Evolutionary conservation across 2,329 filamentous ascomycete species (phyloP).

Genomic region (Paraphaeosphaeria sporulosa): DNA sequence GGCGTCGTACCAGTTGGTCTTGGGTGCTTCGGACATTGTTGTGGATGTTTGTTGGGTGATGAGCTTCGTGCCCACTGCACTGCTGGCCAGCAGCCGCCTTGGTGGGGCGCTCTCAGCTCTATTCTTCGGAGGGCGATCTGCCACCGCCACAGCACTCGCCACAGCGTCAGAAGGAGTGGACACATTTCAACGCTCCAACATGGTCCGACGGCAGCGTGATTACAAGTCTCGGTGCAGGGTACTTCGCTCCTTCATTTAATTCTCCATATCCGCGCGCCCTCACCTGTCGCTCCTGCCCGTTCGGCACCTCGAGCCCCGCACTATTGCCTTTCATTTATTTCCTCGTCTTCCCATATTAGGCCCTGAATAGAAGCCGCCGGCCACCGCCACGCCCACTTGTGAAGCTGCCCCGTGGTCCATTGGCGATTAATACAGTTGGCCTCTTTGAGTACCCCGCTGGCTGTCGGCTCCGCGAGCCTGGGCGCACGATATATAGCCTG

Average conservation of each 20-base stretch:
- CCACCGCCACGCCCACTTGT: constrained; percentile 34
- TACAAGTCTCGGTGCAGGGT: constrained; percentile 24
- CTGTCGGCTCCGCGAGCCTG: constrained; percentile 30
- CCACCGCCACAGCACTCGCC: constrained; percentile 16
- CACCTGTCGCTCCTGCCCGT: constrained; percentile 21
- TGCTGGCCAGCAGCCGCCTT: not conserved
- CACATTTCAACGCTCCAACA: constrained; percentile 39
- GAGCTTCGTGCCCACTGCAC: not conserved
- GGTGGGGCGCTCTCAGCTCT: constrained; percentile 26
- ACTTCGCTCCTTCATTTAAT: constrained; percentile 25
- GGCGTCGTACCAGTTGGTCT: constrained; percentile 49
- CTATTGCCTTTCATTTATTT: constrained; percentile 33
- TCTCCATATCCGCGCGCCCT: constrained; percentile 25
- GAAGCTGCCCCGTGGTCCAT: constrained; percentile 24
- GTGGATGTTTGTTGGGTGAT: not conserved
- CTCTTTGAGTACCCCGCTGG: constrained; percentile 43
- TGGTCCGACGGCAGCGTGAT: constrained; percentile 46
- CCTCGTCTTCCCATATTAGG: constrained; percentile 26
- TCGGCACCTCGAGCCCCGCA: constrained; percentile 20
- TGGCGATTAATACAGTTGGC: constrained; percentile 45
- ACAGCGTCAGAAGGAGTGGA: constrained; percentile 32
- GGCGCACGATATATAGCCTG: constrained; percentile 31
- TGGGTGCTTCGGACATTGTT: constrained; percentile 12
- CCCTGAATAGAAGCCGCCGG: constrained; percentile 25
- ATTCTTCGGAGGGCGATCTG: constrained; percentile 10